Percentiles rank a stretch among this genome's conserved stretches.
These are phyloP conservation scores for Solanum neorickii DNA, from an alignment of 257 asterid species.

Conservation along the genomic window DNA sequence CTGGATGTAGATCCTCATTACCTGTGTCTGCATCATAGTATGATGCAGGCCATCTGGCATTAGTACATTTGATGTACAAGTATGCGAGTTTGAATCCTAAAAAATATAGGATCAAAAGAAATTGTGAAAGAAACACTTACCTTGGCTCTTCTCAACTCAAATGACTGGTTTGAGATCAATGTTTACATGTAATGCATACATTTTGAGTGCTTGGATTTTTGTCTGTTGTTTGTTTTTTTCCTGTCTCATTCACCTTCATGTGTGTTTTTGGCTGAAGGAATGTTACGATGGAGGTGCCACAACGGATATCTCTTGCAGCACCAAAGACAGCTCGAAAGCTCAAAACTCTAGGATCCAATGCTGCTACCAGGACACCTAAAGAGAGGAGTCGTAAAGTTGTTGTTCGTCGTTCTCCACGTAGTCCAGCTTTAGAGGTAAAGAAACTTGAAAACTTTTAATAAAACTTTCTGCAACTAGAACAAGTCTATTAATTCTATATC, in stretches of 20 bases:
- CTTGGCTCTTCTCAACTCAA: not conserved
- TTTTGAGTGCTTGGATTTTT: not conserved
- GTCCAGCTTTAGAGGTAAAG: constrained; percentile 56
- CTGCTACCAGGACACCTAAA: constrained; percentile 41
- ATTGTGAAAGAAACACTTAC: too few species aligned
- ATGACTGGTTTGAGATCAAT: not conserved
- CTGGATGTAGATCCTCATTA: too few species aligned
- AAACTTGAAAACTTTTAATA: not conserved
- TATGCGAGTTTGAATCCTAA: too few species aligned
- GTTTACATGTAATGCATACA: not conserved
- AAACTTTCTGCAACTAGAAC: not conserved
- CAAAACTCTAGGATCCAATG: constrained; percentile 26
- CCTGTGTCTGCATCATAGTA: too few species aligned
- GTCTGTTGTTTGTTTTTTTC: not conserved
- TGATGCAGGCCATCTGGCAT: too few species aligned
- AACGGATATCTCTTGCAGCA: constrained; percentile 33
- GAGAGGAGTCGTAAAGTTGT: constrained; percentile 52
- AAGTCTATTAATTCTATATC: not conserved
- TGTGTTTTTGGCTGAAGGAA: constrained; percentile 19
- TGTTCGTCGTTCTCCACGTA: constrained; percentile 53
- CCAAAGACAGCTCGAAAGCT: constrained; percentile 43
- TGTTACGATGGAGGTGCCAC: constrained; percentile 43
- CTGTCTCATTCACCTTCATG: not conserved
- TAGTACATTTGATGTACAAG: too few species aligned
- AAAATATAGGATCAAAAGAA: too few species aligned